Evolutionary conservation across 2,329 filamentous ascomycete species (phyloP), one percentile per base, ranked within the genome.

Genomic region (Neofusicoccum sp.): DNA sequence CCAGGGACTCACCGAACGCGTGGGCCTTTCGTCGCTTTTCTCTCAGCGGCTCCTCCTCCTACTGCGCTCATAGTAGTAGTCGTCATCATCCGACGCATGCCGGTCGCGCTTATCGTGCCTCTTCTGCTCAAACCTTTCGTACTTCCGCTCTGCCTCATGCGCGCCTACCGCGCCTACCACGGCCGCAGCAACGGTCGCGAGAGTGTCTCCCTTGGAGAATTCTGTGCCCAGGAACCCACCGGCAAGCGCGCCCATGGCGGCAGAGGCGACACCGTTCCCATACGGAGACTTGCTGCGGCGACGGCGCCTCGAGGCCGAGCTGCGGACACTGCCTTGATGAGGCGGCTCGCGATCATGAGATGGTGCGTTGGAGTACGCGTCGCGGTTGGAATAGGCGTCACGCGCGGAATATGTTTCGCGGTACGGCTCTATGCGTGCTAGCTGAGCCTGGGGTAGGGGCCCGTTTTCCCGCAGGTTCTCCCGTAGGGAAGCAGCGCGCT

Each of bases 91-190:
- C n/a, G 24, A 31, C 16, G 12, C 30, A 4, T 20, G 16, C 20
- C 60, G 24, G 14, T 43, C 53, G 20, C 43, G 20, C 40, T 30
- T 58, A 14, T 33, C 60, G n/a, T 58, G 40, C 41, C 20, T 51
- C n/a, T 30, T 58, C 40, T 63, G 58, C 33, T 59, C 57, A 8
- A 61, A 58, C 36, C 62, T 63, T n/a, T 68, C 69, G 51, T 67
- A 71, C 31, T 63, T 58, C 60, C 70, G 69, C 49, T 71, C 66
- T 0, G 62, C 63, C 53, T 73, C 70, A 40, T 68, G 64, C 6
- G 66, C 71, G 14, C 69, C 70, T 2, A 75, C 56, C 0, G 73
- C 72, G 6, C 73, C 73, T 12, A 74, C 62, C 4, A 75, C 67
- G 9, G 73, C 73, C 3, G 72, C 71, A 6, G 63, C 71, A 14